phyloP scores from a whole-genome alignment of 768 basidiomycete species.

The Leccinum subtestaceum region DNA sequence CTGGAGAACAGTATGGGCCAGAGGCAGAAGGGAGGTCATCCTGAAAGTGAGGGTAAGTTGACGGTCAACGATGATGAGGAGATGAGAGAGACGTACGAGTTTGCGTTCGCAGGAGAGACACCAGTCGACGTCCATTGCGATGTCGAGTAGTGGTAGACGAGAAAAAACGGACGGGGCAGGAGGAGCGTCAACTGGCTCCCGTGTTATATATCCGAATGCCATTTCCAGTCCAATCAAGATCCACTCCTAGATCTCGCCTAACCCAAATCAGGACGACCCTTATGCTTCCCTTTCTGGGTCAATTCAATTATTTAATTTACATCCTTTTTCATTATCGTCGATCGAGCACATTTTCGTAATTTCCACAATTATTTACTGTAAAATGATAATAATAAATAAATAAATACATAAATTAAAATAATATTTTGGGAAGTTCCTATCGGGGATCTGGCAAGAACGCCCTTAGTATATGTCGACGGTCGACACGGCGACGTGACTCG shows the following conservation, averaged over 20 bases:
- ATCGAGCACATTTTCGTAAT: slow-evolving; percentile 30
- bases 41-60: slow-evolving; percentile 1
- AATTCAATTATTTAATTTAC: slow-evolving; percentile 36
- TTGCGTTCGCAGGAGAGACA: slow-evolving; percentile 64
- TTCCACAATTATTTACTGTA: slow-evolving; percentile 7
- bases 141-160: not conserved
- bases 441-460: slow-evolving; percentile 7
- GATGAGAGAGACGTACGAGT: slow-evolving; percentile 41
- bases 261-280: slow-evolving; percentile 20
- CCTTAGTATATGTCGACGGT: not conserved
- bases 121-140: slow-evolving; percentile 65
- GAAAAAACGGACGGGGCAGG: slow-evolving; percentile 21
- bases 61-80: not conserved
- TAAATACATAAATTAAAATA: not conserved
- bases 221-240: slow-evolving; percentile 20
- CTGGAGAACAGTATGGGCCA: slow-evolving; percentile 55
- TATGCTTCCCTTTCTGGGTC: slow-evolving; percentile 12
- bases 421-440: slow-evolving; percentile 1
- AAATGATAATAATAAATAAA: slow-evolving; percentile 3
- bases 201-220: slow-evolving; percentile 32
- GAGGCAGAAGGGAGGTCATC: slow-evolving; percentile 28
- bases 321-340: slow-evolving; percentile 33
- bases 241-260: slow-evolving; percentile 19
- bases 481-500: slow-evolving; percentile 12
- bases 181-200: slow-evolving; percentile 3